phyloP scores from a whole-genome alignment of 257 asterid species.

The Datura wrightii region DNA sequence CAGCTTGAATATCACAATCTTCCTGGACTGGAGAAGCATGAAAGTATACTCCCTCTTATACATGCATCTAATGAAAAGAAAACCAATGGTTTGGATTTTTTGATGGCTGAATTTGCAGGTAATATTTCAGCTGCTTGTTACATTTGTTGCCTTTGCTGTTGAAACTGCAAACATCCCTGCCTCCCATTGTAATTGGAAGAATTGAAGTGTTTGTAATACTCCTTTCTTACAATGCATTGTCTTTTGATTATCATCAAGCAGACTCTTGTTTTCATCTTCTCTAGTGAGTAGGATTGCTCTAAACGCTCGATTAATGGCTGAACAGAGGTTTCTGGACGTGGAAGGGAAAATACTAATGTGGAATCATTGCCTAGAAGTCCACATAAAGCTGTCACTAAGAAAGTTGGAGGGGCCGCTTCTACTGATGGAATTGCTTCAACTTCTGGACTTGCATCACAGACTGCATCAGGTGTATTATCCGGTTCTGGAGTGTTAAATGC shows the following conservation, averaged over 20 bases:
- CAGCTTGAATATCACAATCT: slow-evolving; percentile 97
- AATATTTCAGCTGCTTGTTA: slow-evolving; percentile 32
- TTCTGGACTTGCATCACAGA: slow-evolving; percentile 76
- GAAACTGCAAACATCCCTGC: background rate
- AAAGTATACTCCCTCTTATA: slow-evolving; percentile 61
- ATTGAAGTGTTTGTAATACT: background rate
- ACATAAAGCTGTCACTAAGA: slow-evolving; percentile 70
- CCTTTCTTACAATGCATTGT: slow-evolving; percentile 25
- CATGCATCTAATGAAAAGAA: slow-evolving; percentile 65
- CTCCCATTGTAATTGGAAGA: background rate
- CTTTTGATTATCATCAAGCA: slow-evolving; percentile 8
- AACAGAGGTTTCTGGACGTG: slow-evolving; percentile 89
- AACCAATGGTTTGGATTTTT: slow-evolving; percentile 84
- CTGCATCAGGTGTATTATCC: slow-evolving; percentile 92
- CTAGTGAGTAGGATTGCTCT: slow-evolving; percentile 30
- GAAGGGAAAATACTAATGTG: slow-evolving; percentile 69
- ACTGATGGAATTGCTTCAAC: slow-evolving; percentile 65
- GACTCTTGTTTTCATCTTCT: slow-evolving; percentile 9
- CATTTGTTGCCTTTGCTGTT: slow-evolving; percentile 20
- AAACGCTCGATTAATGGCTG: slow-evolving; percentile 37
- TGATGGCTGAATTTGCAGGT: slow-evolving; percentile 99
- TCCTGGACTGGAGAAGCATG: slow-evolving; percentile 87
- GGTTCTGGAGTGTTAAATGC: slow-evolving; percentile 98
- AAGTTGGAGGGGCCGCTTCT: slow-evolving; percentile 58
- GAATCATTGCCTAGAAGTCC: slow-evolving; percentile 77